Base-by-base conservation (phyloP, 73 alveolate genomes). In the Stentor coeruleus region DNA sequence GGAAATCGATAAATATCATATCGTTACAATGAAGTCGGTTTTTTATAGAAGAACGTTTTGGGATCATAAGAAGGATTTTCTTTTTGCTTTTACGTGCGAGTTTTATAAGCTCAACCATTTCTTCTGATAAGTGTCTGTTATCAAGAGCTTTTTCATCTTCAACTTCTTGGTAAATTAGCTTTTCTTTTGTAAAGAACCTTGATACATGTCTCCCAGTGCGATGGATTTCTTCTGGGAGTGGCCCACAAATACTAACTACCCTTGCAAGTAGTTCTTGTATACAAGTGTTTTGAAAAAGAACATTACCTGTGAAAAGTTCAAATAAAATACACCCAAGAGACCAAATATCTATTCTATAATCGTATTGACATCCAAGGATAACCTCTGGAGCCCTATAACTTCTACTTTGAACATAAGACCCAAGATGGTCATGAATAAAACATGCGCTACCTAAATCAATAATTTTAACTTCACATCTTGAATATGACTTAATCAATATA, bases 371-470 rank as follows among this genome's bases (percentile, higher is more conserved):
- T 35, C 98, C 98, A 35, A 94, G 88, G 76, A 94, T 94, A 35
- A 94, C 98, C 77, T 94, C 99, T 4, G 99, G 99, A 26, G 99
- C 99, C 59, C 99, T 81, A 59, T 94, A 94, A 31, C 96, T 88
- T 74, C 98, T 74, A 37, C 93, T 81, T 87, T 96, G 99, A 81
- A 96, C 98, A 81, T 96, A 96, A 40, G 96, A 85, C 73, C 95
- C 82, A 77, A 96, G 86, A 84, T 95, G 99, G 86, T 96, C 99
- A 87, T 96, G 99, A 57, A 93, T 89, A 79, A 95, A 96, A 92
- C 99, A 96, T 2, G 97, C 85, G n/a, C 97, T 90, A 39, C 99
- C 99, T 59, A 96, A 94, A 91, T 96, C 99, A 35, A 96, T 96
- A 55, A 96, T 98, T 91, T 96, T 94, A 74, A 93, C 95, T 79